Conservation (phyloP, 176 grass and related monocot species). For the Microstegium vimineum region DNA sequence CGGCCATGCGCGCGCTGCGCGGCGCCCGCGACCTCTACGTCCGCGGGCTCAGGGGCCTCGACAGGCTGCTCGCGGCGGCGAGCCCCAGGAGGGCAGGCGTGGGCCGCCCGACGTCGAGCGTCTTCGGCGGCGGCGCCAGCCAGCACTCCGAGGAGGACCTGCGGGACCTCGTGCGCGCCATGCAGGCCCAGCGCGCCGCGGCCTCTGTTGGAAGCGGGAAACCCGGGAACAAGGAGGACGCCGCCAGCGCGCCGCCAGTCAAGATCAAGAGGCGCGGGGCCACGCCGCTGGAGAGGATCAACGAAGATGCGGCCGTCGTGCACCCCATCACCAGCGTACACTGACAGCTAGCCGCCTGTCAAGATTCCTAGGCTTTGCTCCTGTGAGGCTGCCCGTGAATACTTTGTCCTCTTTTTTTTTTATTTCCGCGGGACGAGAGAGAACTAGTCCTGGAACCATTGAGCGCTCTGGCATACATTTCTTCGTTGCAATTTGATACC, state of each 20-base stretch:
- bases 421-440: neutral
- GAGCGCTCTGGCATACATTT: neutral
- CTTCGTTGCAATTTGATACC: neutral
- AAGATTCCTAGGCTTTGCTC: neutral
- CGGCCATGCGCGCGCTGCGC: constrained; percentile 11
- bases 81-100: constrained; percentile 8
- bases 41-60: neutral
- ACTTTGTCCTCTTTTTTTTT: neutral
- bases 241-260: neutral
- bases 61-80: constrained; percentile 12
- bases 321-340: neutral
- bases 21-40: constrained; percentile 27
- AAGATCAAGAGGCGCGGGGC: neutral
- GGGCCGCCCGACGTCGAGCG: constrained; percentile 18
- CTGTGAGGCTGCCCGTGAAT: neutral
- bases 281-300: neutral
- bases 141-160: neutral
- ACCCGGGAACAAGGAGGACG: neutral
- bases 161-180: constrained; percentile 8
- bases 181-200: neutral
- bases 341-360: neutral
- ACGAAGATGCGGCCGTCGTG: neutral
- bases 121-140: neutral
- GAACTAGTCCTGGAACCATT: neutral
- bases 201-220: neutral